Base-by-base conservation (phyloP, 352 stramenopile species). In the Phytopythium montanum region DNA sequence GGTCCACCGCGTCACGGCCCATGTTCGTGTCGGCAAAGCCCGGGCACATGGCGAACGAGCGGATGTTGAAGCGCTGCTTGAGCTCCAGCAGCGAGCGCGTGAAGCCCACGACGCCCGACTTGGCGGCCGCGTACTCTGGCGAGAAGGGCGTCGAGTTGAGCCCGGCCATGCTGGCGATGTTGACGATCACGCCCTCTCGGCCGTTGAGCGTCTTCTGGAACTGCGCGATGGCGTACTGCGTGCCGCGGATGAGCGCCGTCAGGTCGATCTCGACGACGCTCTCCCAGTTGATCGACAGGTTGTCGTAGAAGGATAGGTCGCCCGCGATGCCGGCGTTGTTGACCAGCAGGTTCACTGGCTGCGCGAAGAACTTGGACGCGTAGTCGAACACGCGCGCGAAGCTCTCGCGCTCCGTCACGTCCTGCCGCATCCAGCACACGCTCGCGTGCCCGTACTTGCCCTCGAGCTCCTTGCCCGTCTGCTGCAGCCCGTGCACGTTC, bases 311-410 rank as follows among this genome's bases (percentile, higher is more conserved):
- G 19, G 66, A 66, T 64, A 81, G 70, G 48, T 88, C 65, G 8
- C 76, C 75, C 3, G 70, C 76, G 33, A 94, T 92, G 21, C 85
- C 85, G 3, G 85, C 85, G 61, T 94, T 94, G 69, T 94, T 94
- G 3, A 85, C 82, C 34, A 94, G 72, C 44, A 92, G 42, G 65
- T 94, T 94, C 10, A 91, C 72, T 0, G 70, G 72, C 33, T 46
- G 49, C 23, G 76, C 70, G 57, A 94, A 92, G 59, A 79, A 86
- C 59, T 75, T 72, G 58, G 48, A 61, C 44, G 80, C 80, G 54
- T 75, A 77, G 26, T 85, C 79, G 50, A 91, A 94, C 10, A 68
- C 69, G 6, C 63, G 69, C 46, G 75, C 59, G 69, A 92, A 94
- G 48, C 71, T 84, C 51, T 76, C 69, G 38, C 73, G 60, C 48